Base-by-base conservation (phyloP, 768 basidiomycete species). In the Favolaschia claudopus region DNA sequence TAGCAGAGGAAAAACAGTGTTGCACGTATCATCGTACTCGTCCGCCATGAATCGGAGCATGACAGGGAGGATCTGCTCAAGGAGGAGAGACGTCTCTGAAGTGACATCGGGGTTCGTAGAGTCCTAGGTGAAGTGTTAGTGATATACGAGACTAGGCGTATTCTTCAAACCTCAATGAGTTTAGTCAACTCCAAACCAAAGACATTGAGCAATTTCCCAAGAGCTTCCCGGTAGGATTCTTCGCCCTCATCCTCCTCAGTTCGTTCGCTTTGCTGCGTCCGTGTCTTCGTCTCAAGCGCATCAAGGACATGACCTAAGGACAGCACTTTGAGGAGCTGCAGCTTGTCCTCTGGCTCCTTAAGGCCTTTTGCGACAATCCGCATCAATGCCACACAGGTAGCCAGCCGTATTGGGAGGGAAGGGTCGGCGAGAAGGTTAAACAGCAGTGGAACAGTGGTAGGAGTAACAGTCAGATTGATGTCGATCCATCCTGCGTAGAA, bases 391-490 rank as follows among this genome's bases (percentile, higher is more conserved):
- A 82, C 83, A 19, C 89, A 89, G 3, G 96, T 88, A 2, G 95
- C 90, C 28, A 95, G 77, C 28, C 95, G 91, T 66, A 99, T 88
- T 3, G 90, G 83, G 27, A 94, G 73, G 12, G 89, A 88, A 0
- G 85, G 76, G 68, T 95, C 91, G 15, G 89, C 89, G 34, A 99
- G 84, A 36, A 97, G 81, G 33, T 82, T 85, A 71, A 96, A 95
- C 39, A 97, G 82, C 32, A 99, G 77, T 6, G 91, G 88, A 31
- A 99, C 86, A 2, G 96, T 94, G 14, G 84, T 85, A 13, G 92
- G 93, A 2, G 96, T 98, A 58, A 99, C 91, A 13, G 97, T 95
- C 62, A 99, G 79, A 69, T 94, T 95, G 65, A 99, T 96, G 69
- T 99, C 97, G 65, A 99, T 91, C 97, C 97, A 99, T 14, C 95